A percentile compares a stretch with the other conserved stretches of the same genome.
Evolutionary conservation across 73 alveolate species (phyloP).

Genomic region (Paramecium caudatum): DNA sequence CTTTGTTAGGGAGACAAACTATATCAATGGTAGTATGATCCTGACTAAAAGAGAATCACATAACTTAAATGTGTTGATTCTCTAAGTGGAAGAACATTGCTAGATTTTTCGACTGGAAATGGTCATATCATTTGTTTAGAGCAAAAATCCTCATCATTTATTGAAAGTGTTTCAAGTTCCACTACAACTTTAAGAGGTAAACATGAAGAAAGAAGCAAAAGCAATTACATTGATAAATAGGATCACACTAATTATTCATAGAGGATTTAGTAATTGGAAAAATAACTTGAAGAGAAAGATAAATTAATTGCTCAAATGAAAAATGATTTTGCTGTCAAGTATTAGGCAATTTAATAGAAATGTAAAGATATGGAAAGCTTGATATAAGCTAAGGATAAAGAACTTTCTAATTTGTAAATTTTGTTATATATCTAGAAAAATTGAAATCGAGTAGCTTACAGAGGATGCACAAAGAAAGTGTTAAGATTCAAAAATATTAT

Average conservation of each 20-base stretch:
- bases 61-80: not conserved
- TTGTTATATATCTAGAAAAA: not conserved
- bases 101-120: slow-evolving; percentile 32
- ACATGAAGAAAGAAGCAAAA: slow-evolving; percentile 47
- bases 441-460: not conserved
- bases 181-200: slow-evolving; percentile 14
- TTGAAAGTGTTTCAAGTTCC: slow-evolving; percentile 22
- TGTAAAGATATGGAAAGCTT: not conserved
- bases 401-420: not conserved
- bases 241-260: not conserved
- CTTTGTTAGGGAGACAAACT: not conserved
- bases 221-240: slow-evolving; percentile 8
- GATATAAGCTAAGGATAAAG: not conserved
- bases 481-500: not conserved
- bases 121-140: not conserved
- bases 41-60: slow-evolving; percentile 18
- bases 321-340: not conserved
- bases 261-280: not conserved
- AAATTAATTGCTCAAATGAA: slow-evolving; percentile 13
- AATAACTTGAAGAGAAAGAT: slow-evolving; percentile 43
- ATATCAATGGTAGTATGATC: slow-evolving; percentile 27
- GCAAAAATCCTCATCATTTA: not conserved
- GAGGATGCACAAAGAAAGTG: not conserved
- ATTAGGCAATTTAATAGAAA: not conserved
- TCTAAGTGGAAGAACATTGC: not conserved